Evolutionary conservation across 495 filamentous ascomycete species (phyloP).

Genomic region (Extremus antarcticus): DNA sequence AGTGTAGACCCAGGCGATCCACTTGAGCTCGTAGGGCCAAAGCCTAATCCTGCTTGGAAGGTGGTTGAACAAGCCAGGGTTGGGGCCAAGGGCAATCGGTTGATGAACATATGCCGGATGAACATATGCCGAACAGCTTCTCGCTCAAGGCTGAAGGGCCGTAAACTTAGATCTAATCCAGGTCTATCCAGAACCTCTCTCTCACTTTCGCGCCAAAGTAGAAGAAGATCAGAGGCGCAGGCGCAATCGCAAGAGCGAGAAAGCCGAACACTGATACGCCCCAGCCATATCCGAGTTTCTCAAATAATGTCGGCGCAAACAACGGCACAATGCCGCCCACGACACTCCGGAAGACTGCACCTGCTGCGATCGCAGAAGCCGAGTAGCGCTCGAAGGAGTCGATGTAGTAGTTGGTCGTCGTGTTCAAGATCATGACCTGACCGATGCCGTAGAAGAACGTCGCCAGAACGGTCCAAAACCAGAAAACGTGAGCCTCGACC

Average conservation of each 20-base stretch:
- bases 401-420: conserved; percentile 28
- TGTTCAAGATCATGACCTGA: conserved; percentile 49
- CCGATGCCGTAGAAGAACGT: conserved; percentile 39
- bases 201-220: conserved; percentile 17
- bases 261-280: conserved; percentile 25
- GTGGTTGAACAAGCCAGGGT: no score
- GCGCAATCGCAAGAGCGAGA: conserved; percentile 22
- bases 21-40: no score
- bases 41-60: no score
- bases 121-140: no score
- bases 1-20: no score
- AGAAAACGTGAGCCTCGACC: conserved; percentile 19
- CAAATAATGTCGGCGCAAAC: conserved; percentile 27
- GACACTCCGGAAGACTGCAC: conserved; percentile 26
- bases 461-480: conserved; percentile 19
- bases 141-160: no score
- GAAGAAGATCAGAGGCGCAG: conserved; percentile 24
- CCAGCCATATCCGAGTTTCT: conserved; percentile 28
- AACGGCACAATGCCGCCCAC: conserved; percentile 28
- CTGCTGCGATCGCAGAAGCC: conserved; percentile 31
- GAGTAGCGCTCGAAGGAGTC: conserved; percentile 28
- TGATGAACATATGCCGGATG: no score
- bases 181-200: conserved; percentile 17
- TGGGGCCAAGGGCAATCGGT: no score
- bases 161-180: neutral